Evolutionary conservation across 2,329 filamentous ascomycete genomes (phyloP).

Genomic region (Alternaria sp.): DNA sequence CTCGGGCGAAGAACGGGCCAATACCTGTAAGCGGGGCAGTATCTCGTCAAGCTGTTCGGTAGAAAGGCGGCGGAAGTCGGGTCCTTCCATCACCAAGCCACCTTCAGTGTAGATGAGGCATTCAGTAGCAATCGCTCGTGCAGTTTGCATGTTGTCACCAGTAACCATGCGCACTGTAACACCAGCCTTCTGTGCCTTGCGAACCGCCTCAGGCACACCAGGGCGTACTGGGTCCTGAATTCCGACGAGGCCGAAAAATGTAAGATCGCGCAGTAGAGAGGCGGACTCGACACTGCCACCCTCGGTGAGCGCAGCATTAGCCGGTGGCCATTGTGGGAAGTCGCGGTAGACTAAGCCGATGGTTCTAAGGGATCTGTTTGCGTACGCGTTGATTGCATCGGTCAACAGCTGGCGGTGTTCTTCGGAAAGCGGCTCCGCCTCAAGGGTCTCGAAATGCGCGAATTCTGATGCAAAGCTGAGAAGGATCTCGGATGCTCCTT

Average conservation of each 20-base stretch:
- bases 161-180: conserved; percentile 97
- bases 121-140: conserved; percentile 93
- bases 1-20: conserved; percentile 92
- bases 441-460: conserved; percentile 26
- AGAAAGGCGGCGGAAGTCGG: conserved; percentile 86
- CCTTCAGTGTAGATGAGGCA: conserved; percentile 86
- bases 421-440: conserved; percentile 26
- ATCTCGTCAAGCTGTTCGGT: conserved; percentile 80
- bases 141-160: conserved; percentile 94
- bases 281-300: conserved; percentile 32
- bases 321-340: conserved; percentile 48
- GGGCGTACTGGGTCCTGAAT: conserved; percentile 96
- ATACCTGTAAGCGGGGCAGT: conserved; percentile 82
- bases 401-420: conserved; percentile 30
- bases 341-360: conserved; percentile 55
- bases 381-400: conserved; percentile 49
- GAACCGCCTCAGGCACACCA: conserved; percentile 84
- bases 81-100: conserved; percentile 83
- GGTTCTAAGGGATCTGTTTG: conserved; percentile 52
- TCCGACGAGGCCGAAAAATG: conserved; percentile 86
- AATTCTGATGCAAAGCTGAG: conserved; percentile 53
- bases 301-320: conserved; percentile 25
- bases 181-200: conserved; percentile 86
- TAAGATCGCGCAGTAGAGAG: conserved; percentile 60
- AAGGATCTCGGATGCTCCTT: conserved; percentile 67